These are phyloP conservation scores for Cornus florida DNA, from an alignment of 148 eudicot species.

Conservation along the genomic window DNA sequence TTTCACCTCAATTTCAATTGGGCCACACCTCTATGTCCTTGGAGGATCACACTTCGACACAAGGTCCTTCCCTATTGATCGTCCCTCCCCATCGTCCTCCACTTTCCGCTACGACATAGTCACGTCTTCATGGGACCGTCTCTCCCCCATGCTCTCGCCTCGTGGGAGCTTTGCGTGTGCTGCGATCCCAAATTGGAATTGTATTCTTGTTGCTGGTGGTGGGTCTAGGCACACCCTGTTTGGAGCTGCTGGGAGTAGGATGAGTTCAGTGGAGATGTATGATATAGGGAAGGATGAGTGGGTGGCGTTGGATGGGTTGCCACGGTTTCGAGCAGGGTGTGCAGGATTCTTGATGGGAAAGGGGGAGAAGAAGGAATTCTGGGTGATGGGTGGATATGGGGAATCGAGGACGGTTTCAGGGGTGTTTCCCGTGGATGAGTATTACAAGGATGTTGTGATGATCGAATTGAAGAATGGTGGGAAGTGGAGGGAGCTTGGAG, in stretches of 20 bases:
- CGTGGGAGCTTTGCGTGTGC: constrained; percentile 89
- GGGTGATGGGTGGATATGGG: constrained; percentile 99
- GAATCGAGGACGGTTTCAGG: constrained; percentile 77
- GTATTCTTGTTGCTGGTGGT: constrained; percentile 87
- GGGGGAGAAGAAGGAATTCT: constrained; percentile 57
- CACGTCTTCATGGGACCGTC: constrained; percentile 28
- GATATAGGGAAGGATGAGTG: constrained; percentile 74
- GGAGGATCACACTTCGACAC: constrained; percentile 92
- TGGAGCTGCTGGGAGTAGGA: constrained; percentile 86
- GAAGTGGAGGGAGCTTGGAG: constrained; percentile 80
- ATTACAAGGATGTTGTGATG: constrained; percentile 72
- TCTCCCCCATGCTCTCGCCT: constrained; percentile 69
- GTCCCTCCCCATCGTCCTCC: constrained; percentile 54
- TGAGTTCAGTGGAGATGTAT: constrained; percentile 74
- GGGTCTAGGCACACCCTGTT: constrained; percentile 85
- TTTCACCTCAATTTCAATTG: constrained; percentile 54
- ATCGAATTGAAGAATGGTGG: constrained; percentile 55
- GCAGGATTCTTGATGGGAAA: constrained; percentile 59
- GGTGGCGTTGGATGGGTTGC: constrained; percentile 64
- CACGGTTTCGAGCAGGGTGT: constrained; percentile 81
- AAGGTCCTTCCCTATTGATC: constrained; percentile 73
- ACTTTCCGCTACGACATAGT: constrained; percentile 53
- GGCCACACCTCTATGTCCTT: constrained; percentile 48
- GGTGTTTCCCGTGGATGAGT: constrained; percentile 84
- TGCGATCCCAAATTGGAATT: constrained; percentile 23